Evolutionary conservation across 2,329 filamentous ascomycete genomes (phyloP).

Genomic region (Fusarium scirpi): DNA sequence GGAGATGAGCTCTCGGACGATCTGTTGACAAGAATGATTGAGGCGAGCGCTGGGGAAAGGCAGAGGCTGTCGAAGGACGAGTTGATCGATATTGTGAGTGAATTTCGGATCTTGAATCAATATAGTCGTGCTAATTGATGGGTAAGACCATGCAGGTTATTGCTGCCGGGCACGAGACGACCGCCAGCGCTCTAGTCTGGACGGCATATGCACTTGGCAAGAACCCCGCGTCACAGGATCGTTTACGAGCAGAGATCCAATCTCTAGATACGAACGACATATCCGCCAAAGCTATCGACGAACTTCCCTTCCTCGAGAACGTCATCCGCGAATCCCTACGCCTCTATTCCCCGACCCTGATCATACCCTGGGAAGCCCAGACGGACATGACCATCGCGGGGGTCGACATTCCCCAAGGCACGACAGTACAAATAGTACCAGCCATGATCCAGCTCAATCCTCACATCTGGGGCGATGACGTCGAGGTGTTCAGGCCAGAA

Average conservation of each 20-base stretch:
- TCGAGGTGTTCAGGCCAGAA: background rate
- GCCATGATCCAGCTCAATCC: slow-evolving; percentile 28
- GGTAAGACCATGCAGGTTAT: slow-evolving; percentile 31
- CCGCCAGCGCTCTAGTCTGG: slow-evolving; percentile 12
- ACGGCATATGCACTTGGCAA: slow-evolving; percentile 18
- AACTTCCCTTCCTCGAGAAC: slow-evolving; percentile 18
- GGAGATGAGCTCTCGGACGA: slow-evolving; percentile 9
- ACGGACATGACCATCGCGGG: slow-evolving; percentile 2
- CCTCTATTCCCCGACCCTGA: slow-evolving; percentile 17
- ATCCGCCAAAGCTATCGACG: slow-evolving; percentile 10
- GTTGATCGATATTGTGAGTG: slow-evolving; percentile 27
- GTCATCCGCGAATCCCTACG: slow-evolving; percentile 24
- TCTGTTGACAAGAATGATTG: slow-evolving; percentile 31
- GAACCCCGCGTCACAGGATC: background rate
- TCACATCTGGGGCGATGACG: slow-evolving; percentile 19
- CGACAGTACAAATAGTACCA: slow-evolving; percentile 17
- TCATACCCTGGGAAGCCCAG: slow-evolving; percentile 22
- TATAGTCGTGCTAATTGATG: rapidly evolving
- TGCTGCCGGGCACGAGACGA: slow-evolving; percentile 30
- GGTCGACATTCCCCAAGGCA: slow-evolving; percentile 15
- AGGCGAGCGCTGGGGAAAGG: slow-evolving; percentile 11
- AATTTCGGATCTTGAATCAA: rapidly evolving
- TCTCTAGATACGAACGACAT: rapidly evolving
- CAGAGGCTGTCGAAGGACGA: slow-evolving; percentile 24
- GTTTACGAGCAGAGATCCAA: background rate